Evolutionary conservation across 2,329 filamentous ascomycete species (phyloP).

Genomic region (Chaetomiaceae sp.): DNA sequence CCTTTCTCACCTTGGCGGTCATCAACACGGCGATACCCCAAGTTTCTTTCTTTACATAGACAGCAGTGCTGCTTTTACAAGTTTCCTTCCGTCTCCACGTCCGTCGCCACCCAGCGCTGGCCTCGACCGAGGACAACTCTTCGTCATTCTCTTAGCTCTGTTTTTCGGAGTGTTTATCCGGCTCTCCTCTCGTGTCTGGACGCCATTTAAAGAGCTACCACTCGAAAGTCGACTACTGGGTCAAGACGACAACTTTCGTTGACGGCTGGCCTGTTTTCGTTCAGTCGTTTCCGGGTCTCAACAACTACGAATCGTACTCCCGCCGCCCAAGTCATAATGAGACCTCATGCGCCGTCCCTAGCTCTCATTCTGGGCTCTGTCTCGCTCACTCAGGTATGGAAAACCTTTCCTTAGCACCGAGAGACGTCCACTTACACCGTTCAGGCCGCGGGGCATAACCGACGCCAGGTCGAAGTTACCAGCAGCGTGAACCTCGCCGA

Average conservation of each 20-base stretch:
- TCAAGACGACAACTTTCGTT: constrained; percentile 24
- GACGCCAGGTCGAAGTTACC: constrained; percentile 11
- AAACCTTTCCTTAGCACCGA: background rate
- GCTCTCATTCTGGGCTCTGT: constrained; percentile 26
- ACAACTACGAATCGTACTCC: background rate
- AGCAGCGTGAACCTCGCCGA: constrained; percentile 21
- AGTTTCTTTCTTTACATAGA: constrained; percentile 1
- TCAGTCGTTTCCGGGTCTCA: constrained; percentile 10
- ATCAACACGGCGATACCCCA: constrained; percentile 8
- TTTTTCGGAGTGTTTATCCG: background rate
- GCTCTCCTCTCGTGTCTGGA: background rate
- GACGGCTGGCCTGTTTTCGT: constrained; percentile 30
- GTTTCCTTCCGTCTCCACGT: constrained; percentile 5
- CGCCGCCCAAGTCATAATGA: constrained; percentile 24
- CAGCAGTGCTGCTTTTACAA: constrained; percentile 16
- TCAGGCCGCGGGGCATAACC: constrained; percentile 27
- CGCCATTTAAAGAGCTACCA: too few relatives aligned
- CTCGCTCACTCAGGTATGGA: constrained; percentile 28
- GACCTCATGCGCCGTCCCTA: constrained; percentile 20
- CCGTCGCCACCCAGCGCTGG: constrained; percentile 1
- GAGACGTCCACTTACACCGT: constrained; percentile 10
- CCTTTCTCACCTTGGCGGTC: constrained; percentile 13
- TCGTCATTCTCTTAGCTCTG: background rate
- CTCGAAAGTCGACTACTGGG: constrained; percentile 11
- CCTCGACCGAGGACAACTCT: background rate